phyloP scores from a whole-genome alignment of 192 early-diverging fungal genomes.

The Martensiomyces pterosporus region DNA sequence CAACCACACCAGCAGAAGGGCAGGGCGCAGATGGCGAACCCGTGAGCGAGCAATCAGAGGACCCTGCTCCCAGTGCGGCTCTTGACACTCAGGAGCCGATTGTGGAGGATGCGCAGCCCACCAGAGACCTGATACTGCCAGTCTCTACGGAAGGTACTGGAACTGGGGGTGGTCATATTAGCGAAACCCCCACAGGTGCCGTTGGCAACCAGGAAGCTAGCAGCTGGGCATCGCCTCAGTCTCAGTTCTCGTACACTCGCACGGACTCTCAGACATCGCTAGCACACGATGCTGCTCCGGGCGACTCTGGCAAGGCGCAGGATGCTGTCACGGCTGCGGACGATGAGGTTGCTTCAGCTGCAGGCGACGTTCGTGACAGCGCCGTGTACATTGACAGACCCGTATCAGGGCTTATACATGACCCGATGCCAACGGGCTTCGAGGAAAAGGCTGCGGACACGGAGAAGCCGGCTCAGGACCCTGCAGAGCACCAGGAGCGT shows the following conservation, averaged over 20 bases:
- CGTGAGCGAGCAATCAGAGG: background rate
- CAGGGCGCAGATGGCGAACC: too few species aligned
- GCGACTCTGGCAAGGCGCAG: too few species aligned
- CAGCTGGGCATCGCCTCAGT: conserved; percentile 22
- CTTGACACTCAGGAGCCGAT: background rate
- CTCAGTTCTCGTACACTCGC: conserved; percentile 39
- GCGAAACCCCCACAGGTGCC: conserved; percentile 1
- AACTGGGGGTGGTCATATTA: too few species aligned
- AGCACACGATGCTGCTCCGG: too few species aligned
- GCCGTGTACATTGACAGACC: conserved; percentile 37
- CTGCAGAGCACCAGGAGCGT: too few species aligned
- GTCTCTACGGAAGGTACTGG: too few species aligned
- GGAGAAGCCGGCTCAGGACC: too few species aligned
- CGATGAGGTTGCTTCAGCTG: background rate
- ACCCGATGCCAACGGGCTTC: background rate
- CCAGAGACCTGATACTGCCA: too few species aligned
- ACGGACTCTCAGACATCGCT: conserved; percentile 28
- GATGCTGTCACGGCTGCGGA: conserved; percentile 6
- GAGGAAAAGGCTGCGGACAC: background rate
- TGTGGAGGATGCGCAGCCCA: too few species aligned
- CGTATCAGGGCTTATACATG: too few species aligned
- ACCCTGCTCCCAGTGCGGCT: background rate
- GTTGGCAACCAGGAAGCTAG: conserved; percentile 1
- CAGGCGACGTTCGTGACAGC: too few species aligned
- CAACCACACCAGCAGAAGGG: too few species aligned